Evolutionary conservation across 1,284 basidiomycete genomes (phyloP).

Genomic region (Cerioporus squamosus): DNA sequence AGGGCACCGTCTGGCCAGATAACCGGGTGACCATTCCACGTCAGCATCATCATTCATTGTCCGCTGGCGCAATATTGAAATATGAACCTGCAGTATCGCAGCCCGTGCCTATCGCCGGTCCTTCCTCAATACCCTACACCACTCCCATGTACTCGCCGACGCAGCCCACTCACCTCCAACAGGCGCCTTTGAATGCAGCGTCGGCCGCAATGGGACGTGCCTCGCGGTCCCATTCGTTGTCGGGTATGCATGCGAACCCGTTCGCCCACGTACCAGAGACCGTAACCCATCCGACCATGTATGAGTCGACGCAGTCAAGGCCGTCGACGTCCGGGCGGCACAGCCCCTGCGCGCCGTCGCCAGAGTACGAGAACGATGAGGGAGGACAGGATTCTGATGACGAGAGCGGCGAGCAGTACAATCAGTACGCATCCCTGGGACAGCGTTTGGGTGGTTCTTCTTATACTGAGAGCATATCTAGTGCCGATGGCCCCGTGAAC

Average conservation of each 20-base stretch:
- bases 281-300: slow-evolving; percentile 24
- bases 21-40: slow-evolving; percentile 16
- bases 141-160: slow-evolving; percentile 25
- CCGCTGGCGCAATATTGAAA: slow-evolving; percentile 37
- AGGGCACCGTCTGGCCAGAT: slow-evolving; percentile 30
- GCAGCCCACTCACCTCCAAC: slow-evolving; percentile 23
- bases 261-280: slow-evolving; percentile 47
- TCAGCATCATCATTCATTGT: slow-evolving; percentile 35
- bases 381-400: slow-evolving; percentile 43
- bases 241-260: slow-evolving; percentile 45
- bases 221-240: slow-evolving; percentile 69
- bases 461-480: slow-evolving; percentile 23
- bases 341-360: slow-evolving; percentile 35
- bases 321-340: slow-evolving; percentile 37
- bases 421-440: slow-evolving; percentile 24
- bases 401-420: slow-evolving; percentile 31
- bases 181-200: slow-evolving; percentile 22
- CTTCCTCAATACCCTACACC: slow-evolving; percentile 20
- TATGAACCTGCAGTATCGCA: slow-evolving; percentile 20
- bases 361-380: slow-evolving; percentile 48
- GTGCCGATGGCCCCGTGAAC: slow-evolving; percentile 27
- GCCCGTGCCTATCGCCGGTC: slow-evolving; percentile 29
- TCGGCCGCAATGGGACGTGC: slow-evolving; percentile 52
- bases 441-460: slow-evolving; percentile 17
- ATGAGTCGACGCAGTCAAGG: slow-evolving; percentile 33